phyloP scores from a whole-genome alignment of 2,329 filamentous ascomycete genomes.

The Neodidymelliopsis sp. region DNA sequence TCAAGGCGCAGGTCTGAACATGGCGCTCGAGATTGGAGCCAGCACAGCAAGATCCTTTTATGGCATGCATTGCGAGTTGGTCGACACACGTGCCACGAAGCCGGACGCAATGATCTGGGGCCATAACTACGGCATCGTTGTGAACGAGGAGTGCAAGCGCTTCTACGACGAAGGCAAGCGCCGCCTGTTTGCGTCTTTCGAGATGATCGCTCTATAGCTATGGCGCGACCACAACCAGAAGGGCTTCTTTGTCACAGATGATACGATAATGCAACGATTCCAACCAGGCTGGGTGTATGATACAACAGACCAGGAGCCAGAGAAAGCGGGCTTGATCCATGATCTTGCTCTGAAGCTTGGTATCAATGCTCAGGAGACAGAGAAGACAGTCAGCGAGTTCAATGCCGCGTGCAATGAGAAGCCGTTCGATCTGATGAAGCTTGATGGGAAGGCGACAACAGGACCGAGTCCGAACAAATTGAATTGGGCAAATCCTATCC shows the following conservation, averaged over 20 bases:
- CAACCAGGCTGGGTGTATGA: conserved; percentile 54
- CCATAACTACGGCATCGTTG: conserved; percentile 55
- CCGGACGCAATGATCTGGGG: conserved; percentile 53
- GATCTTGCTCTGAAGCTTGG: conserved; percentile 50
- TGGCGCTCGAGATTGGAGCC: conserved; percentile 53
- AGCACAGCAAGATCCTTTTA: conserved; percentile 52
- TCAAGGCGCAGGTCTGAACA: conserved; percentile 50
- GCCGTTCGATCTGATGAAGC: conserved; percentile 52
- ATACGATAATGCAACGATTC: conserved; percentile 53
- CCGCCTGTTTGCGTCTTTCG: conserved; percentile 55
- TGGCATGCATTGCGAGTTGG: conserved; percentile 54
- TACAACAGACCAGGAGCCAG: conserved; percentile 52
- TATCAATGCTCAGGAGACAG: conserved; percentile 45
- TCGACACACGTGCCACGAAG: conserved; percentile 52
- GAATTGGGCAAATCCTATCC: conserved; percentile 53
- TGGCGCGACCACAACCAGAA: conserved; percentile 53
- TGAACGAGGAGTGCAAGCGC: conserved; percentile 51
- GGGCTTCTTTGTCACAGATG: conserved; percentile 53
- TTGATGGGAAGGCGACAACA: conserved; percentile 51
- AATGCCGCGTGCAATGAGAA: conserved; percentile 52
- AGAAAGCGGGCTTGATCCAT: conserved; percentile 50
- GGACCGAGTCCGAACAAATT: conserved; percentile 50
- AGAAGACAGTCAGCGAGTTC: conserved; percentile 51
- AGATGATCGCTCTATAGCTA: conserved; percentile 53
- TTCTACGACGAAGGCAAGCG: conserved; percentile 51